Conservation (phyloP, 495 filamentous ascomycete species). For the Monascus purpureus region DNA sequence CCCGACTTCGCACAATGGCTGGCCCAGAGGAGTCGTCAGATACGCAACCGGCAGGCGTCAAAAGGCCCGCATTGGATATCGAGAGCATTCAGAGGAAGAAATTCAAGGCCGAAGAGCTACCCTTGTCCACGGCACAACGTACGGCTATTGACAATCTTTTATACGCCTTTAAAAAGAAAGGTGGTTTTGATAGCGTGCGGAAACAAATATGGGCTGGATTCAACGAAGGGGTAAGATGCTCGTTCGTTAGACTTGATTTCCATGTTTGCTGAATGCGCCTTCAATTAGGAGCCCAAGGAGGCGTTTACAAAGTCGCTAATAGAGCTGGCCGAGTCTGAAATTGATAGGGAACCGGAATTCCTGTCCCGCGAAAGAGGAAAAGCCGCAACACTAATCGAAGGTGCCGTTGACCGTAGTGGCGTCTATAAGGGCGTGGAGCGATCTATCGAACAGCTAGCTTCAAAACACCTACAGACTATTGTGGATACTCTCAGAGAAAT, state of each 20-base stretch:
- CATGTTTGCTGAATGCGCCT: slow-evolving; percentile 2
- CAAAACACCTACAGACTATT: slow-evolving; percentile 46
- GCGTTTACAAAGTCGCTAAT: slow-evolving; percentile 52
- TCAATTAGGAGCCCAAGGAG: slow-evolving; percentile 46
- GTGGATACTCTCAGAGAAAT: slow-evolving; percentile 54
- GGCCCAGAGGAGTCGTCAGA: slow-evolving; percentile 23
- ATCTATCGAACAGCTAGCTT: slow-evolving; percentile 53
- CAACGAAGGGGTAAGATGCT: slow-evolving; percentile 49
- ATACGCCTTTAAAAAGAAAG: slow-evolving; percentile 81
- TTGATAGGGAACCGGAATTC: slow-evolving; percentile 64
- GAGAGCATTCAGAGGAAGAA: slow-evolving; percentile 41
- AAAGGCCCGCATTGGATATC: slow-evolving; percentile 19
- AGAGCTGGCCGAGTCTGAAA: slow-evolving; percentile 61
- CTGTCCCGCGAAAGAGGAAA: slow-evolving; percentile 67
- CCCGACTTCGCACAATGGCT: slow-evolving; percentile 37
- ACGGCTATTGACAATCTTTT: slow-evolving; percentile 63
- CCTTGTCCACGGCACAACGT: slow-evolving; percentile 56
- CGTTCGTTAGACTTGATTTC: slow-evolving; percentile 1
- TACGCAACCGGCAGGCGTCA: slow-evolving; percentile 10
- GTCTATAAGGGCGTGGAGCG: slow-evolving; percentile 63
- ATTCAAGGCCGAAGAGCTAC: slow-evolving; percentile 75
- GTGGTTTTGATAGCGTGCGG: slow-evolving; percentile 71
- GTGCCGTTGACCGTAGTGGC: slow-evolving; percentile 67
- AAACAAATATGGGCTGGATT: slow-evolving; percentile 74
- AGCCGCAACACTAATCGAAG: slow-evolving; percentile 73